Evolutionary conservation across 495 filamentous ascomycete species (phyloP).

Genomic region (Talaromyces adpressus): DNA sequence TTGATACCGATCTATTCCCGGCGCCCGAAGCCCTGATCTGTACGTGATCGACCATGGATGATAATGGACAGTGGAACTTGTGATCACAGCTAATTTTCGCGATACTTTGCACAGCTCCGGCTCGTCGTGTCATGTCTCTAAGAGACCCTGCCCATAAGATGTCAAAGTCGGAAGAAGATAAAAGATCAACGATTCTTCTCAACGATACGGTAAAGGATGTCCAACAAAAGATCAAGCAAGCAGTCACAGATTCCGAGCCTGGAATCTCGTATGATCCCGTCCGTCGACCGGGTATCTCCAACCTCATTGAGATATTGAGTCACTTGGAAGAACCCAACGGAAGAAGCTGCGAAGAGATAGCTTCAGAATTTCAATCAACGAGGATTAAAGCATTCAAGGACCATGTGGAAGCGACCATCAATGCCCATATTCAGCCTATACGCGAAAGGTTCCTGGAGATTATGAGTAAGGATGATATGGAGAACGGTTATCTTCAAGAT

Average conservation of each 20-base stretch:
- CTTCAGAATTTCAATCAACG: constrained; percentile 37
- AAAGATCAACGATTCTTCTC: constrained; percentile 71
- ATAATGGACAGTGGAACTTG: neutral
- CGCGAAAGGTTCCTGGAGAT: constrained; percentile 54
- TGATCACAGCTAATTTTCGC: neutral
- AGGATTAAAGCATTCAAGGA: constrained; percentile 61
- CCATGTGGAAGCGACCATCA: constrained; percentile 48
- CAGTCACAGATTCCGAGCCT: constrained; percentile 67
- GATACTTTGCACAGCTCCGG: constrained; percentile 47
- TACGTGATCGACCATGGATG: constrained; percentile 28
- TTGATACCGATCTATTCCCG: constrained; percentile 50
- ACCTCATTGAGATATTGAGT: constrained; percentile 70
- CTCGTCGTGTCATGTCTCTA: constrained; percentile 85
- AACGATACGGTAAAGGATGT: constrained; percentile 61
- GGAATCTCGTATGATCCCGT: constrained; percentile 64
- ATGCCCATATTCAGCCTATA: constrained; percentile 46
- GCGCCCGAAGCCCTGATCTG: constrained; percentile 70
- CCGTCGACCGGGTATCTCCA: constrained; percentile 73
- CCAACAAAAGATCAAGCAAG: constrained; percentile 54
- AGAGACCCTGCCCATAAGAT: constrained; percentile 72
- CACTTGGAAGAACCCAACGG: constrained; percentile 46
- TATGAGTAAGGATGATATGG: constrained; percentile 24
- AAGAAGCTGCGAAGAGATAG: constrained; percentile 48
- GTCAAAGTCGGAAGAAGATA: constrained; percentile 76
- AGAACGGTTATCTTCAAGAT: constrained; percentile 47